phyloP scores from a whole-genome alignment of 768 basidiomycete genomes.

The Gyrodon lividus region DNA sequence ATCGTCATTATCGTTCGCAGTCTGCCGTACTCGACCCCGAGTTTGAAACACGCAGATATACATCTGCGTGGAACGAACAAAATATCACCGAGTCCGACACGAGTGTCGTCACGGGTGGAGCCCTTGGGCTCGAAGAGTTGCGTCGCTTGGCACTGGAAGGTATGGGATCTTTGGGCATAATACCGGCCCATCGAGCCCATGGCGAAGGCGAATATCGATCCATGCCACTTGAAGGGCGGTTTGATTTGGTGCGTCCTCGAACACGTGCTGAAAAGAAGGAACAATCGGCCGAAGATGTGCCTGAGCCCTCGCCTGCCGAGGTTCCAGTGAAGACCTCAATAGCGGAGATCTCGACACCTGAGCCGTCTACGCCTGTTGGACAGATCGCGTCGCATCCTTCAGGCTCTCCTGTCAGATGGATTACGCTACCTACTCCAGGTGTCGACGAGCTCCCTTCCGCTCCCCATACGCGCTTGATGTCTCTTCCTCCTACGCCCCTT shows the following conservation, averaged over 20 bases:
- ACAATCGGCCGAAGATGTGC: not conserved
- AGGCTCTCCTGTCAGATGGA: conserved; percentile 41
- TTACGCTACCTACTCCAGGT: conserved; percentile 59
- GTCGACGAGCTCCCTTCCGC: conserved; percentile 62
- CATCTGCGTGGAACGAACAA: conserved; percentile 71
- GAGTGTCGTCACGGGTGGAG: conserved; percentile 14
- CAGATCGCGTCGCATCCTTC: conserved; percentile 32
- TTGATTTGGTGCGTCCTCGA: conserved; percentile 73
- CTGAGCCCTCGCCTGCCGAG: conserved; percentile 19
- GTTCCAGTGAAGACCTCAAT: conserved; percentile 6
- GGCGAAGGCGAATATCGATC: conserved; percentile 75
- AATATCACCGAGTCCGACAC: not conserved
- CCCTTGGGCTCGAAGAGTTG: conserved; percentile 43
- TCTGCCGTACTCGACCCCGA: conserved; percentile 39
- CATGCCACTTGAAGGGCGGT: conserved; percentile 83
- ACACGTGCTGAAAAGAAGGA: conserved; percentile 22
- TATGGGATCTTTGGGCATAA: conserved; percentile 17
- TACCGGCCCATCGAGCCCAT: conserved; percentile 8
- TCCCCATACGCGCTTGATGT: conserved; percentile 48
- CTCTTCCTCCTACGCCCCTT: conserved; percentile 45
- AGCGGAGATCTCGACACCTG: conserved; percentile 6
- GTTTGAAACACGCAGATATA: conserved; percentile 67
- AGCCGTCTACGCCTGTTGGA: conserved; percentile 39
- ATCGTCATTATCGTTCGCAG: conserved; percentile 76
- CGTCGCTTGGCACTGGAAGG: conserved; percentile 33